These are phyloP conservation scores for Capsicum rhomboideum DNA, from an alignment of 257 asterid genomes.

Conservation along the genomic window DNA sequence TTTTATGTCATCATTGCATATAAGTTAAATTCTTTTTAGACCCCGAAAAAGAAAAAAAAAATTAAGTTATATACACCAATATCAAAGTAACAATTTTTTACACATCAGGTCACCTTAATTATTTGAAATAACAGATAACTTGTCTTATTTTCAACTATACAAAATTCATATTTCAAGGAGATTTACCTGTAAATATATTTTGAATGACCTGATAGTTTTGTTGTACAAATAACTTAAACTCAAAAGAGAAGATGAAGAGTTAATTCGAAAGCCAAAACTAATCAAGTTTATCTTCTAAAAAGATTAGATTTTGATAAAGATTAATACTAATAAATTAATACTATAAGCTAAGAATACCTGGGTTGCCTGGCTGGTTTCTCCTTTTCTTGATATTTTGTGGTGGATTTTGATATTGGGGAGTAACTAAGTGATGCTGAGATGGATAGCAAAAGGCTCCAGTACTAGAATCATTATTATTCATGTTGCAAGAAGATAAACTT, in stretches of 20 bases:
- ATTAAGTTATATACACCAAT: background rate
- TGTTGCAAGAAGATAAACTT: slow-evolving; percentile 50
- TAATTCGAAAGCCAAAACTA: background rate
- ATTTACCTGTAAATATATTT: background rate
- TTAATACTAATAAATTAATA: no score
- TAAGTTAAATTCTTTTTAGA: background rate
- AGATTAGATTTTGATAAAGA: background rate
- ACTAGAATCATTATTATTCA: slow-evolving; percentile 21
- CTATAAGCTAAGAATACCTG: slow-evolving; percentile 51
- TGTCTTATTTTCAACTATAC: background rate
- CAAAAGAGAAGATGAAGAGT: background rate
- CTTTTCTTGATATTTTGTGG: slow-evolving; percentile 50
- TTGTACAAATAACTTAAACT: no score
- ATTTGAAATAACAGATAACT: no score
- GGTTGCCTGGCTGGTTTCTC: slow-evolving; percentile 87
- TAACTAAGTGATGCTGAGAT: slow-evolving; percentile 15
- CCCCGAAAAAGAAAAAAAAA: background rate
- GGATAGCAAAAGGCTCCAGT: slow-evolving; percentile 20
- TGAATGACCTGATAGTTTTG: background rate
- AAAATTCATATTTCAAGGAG: background rate
- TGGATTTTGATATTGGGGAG: slow-evolving; percentile 19
- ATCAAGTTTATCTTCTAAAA: no score
- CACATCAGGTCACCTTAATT: background rate
- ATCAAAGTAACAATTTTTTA: background rate
- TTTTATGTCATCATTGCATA: background rate